A percentile compares a stretch with the other conserved stretches of the same genome.
Conservation (phyloP, 805 yeast genomes). For the Jamesozyma spencerorum region DNA sequence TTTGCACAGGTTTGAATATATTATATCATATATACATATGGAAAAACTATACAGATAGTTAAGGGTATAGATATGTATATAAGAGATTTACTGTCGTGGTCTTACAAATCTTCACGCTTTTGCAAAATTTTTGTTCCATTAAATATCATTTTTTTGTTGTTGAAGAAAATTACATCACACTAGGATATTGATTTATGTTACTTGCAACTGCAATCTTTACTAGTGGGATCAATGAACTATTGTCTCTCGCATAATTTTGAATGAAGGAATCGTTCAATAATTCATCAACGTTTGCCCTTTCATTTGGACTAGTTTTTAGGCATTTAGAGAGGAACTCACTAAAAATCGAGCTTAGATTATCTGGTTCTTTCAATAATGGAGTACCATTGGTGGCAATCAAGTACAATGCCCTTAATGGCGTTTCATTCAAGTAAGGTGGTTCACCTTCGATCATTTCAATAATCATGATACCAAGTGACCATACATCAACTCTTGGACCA, state of each 20-base stretch:
- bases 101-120: no score
- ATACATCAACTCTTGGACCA: slow-evolving; percentile 91
- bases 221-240: slow-evolving; percentile 53
- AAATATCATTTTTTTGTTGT: no score
- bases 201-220: slow-evolving; percentile 49
- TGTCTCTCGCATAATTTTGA: slow-evolving; percentile 45
- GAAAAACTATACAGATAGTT: no score
- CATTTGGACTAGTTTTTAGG: slow-evolving; percentile 71
- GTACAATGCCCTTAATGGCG: slow-evolving; percentile 86
- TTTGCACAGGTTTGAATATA: no score
- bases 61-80: no score
- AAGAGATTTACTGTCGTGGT: no score
- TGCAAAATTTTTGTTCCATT: no score
- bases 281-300: slow-evolving; percentile 68
- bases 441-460: slow-evolving; percentile 98
- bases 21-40: no score
- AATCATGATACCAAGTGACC: slow-evolving; percentile 96
- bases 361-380: slow-evolving; percentile 84
- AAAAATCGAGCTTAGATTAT: slow-evolving; percentile 57
- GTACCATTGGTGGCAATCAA: slow-evolving; percentile 94
- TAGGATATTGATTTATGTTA: slow-evolving; percentile 49
- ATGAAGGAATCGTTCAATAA: slow-evolving; percentile 63
- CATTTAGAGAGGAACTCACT: slow-evolving; percentile 66
- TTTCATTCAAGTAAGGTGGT: slow-evolving; percentile 93
- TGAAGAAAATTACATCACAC: slow-evolving; percentile 36